These are phyloP conservation scores for Penicillium silybi DNA, from an alignment of 495 filamentous ascomycete species.

Conservation along the genomic window DNA sequence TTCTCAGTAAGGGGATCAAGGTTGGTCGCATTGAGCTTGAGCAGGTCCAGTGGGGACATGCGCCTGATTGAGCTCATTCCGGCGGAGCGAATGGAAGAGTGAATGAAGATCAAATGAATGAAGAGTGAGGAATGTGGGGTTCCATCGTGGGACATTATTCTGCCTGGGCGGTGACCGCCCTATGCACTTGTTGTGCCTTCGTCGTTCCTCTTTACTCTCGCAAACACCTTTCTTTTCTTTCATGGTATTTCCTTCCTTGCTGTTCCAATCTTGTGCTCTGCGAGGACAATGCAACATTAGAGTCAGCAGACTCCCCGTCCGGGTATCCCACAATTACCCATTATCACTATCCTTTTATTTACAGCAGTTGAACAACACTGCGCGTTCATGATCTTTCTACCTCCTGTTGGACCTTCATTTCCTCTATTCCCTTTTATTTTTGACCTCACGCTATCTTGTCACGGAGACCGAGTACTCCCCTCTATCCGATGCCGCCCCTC, in stretches of 20 bases:
- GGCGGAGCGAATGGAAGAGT: background rate
- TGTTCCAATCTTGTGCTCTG: background rate
- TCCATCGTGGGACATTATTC: background rate
- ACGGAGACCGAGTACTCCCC: slow-evolving; percentile 3
- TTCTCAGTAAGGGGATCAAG: slow-evolving; percentile 95
- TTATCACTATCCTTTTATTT: background rate
- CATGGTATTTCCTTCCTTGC: background rate
- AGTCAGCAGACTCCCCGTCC: background rate
- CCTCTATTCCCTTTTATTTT: background rate
- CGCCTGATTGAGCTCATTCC: slow-evolving; percentile 66
- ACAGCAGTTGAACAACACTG: slow-evolving; percentile 3
- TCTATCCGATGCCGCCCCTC: slow-evolving; percentile 24
- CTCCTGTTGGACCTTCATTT: slow-evolving; percentile 1
- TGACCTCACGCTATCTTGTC: background rate
- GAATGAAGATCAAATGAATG: background rate
- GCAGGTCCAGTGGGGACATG: slow-evolving; percentile 68
- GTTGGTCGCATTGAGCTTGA: slow-evolving; percentile 78
- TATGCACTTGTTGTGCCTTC: background rate
- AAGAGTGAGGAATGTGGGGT: slow-evolving; percentile 11
- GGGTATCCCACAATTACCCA: background rate
- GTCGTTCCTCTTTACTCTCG: background rate
- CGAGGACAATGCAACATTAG: background rate
- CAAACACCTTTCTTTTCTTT: background rate
- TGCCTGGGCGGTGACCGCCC: background rate
- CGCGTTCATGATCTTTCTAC: slow-evolving; percentile 8